Percentiles rank a stretch among this genome's conserved stretches.
Evolutionary conservation across 2,329 filamentous ascomycete genomes (phyloP).

Genomic region (Aciculosporium take): DNA sequence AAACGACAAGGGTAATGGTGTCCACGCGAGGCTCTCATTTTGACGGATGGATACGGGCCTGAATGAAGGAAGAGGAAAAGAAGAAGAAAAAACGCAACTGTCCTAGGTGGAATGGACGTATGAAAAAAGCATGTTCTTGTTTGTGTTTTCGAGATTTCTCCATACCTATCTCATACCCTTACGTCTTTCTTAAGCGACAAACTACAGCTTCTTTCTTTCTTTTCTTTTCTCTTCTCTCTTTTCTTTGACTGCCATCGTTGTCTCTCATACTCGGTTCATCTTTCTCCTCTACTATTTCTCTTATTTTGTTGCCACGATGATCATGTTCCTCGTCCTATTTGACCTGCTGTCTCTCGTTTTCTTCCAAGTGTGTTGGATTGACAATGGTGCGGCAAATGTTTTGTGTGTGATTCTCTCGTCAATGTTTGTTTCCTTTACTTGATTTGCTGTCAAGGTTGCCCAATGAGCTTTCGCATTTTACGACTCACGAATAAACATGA

Average conservation of each 20-base stretch:
- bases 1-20: constrained; percentile 2
- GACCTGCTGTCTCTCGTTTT: constrained; percentile 2
- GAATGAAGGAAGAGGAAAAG: constrained; percentile 2
- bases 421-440: constrained; percentile 1
- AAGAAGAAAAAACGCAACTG: constrained; percentile 1
- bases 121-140: constrained; percentile 8
- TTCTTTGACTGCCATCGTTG: constrained; percentile 8
- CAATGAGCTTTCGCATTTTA: constrained; percentile 2
- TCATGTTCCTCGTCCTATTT: constrained; percentile 2
- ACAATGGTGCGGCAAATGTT: not conserved
- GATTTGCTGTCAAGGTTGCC: constrained; percentile 4
- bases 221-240: not conserved
- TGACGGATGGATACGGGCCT: constrained; percentile 4
- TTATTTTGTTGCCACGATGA: constrained; percentile 2
- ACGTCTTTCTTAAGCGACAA: constrained; percentile 9
- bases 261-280: not conserved
- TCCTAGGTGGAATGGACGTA: constrained; percentile 6
- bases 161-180: constrained; percentile 11
- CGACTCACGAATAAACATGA: constrained; percentile 4
- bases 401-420: constrained; percentile 1
- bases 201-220: constrained; percentile 4
- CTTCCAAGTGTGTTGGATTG: constrained; percentile 4
- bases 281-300: constrained; percentile 3
- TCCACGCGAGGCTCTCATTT: constrained; percentile 2
- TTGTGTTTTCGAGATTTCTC: constrained; percentile 9